Evolutionary conservation across 2,329 filamentous ascomycete species (phyloP), one percentile per base, ranked within the genome.

Genomic region (Knufia petricola): DNA sequence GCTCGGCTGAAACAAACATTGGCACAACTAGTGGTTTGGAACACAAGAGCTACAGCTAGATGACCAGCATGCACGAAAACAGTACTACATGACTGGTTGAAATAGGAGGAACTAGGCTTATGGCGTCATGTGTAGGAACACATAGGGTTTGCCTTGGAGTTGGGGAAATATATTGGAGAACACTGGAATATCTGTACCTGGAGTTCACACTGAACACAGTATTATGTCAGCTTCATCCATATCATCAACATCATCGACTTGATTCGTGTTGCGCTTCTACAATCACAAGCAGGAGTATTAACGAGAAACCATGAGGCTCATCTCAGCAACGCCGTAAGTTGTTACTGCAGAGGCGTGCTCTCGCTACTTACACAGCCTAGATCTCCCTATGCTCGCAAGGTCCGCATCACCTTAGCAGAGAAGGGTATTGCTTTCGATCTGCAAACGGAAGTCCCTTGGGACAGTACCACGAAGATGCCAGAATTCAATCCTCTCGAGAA

Each of bases 401-500:
- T 68, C 34, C 62, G 66, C 53, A 68, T 70, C 28, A 61, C 61
- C 3, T 60, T 69, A 4, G 49, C 53, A 32, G 62, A 70, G 19
- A 69, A 70, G 54, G 40, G 46, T 48, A 63, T 71, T 19, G 64
- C 66, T 2, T 70, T 70, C 59, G 55, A 49, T 1, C 59, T 70
- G 24, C 58, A 66, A 39, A 69, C 65, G 30, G 67, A 70, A 59
- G 66, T 71, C 1, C 68, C 66, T 0, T 70, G 67, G 67, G 61
- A 70, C 56, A 57, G 53, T 15, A 62, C 61, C 3, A 69, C 67
- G 1, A 46, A 63, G 40, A 69, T 64, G 10, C 64, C 65, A 20
- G 19, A 52, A 23, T 23, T 46, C 37, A 50, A 50, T 21, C 50
- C 50, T 3, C 37, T 52, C 17, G 48, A 50, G 30, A 50, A 52